Conservation (phyloP, 345 rosid species). For the Eucalyptus polybractea region DNA sequence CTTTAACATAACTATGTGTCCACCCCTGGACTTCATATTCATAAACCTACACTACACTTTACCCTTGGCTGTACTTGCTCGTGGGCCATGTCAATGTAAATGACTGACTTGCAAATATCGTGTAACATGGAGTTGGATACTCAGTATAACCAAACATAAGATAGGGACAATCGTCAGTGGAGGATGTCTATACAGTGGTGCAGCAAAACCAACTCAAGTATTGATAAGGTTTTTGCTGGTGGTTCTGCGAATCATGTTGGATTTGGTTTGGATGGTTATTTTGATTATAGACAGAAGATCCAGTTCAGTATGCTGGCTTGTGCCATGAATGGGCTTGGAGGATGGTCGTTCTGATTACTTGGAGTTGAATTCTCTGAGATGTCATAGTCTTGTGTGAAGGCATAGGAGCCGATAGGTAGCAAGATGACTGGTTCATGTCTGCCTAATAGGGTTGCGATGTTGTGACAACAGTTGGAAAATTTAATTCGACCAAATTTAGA, state of each 20-base stretch:
- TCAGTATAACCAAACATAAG: not conserved
- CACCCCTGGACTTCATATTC: not conserved
- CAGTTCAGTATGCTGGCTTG: not conserved
- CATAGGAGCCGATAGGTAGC: not conserved
- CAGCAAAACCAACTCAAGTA: not conserved
- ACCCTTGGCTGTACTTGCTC: not conserved
- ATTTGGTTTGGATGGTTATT: not conserved
- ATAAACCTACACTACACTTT: not conserved
- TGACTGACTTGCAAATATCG: not conserved
- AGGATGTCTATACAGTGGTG: not conserved
- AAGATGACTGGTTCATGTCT: not conserved
- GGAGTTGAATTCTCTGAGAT: not conserved
- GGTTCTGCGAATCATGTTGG: not conserved
- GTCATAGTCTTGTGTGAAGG: not conserved
- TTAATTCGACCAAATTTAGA: not conserved
- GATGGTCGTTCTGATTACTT: not conserved
- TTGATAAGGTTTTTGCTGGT: not conserved
- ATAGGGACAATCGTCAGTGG: not conserved
- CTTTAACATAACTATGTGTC: not conserved
- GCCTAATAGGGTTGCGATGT: not conserved
- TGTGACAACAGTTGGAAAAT: not conserved
- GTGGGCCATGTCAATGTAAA: not conserved
- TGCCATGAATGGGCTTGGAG: not conserved
- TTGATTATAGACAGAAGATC: not conserved
- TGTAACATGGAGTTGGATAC: not conserved